Base-by-base conservation (phyloP, 495 filamentous ascomycete species). In the Penicillium coprophilum region DNA sequence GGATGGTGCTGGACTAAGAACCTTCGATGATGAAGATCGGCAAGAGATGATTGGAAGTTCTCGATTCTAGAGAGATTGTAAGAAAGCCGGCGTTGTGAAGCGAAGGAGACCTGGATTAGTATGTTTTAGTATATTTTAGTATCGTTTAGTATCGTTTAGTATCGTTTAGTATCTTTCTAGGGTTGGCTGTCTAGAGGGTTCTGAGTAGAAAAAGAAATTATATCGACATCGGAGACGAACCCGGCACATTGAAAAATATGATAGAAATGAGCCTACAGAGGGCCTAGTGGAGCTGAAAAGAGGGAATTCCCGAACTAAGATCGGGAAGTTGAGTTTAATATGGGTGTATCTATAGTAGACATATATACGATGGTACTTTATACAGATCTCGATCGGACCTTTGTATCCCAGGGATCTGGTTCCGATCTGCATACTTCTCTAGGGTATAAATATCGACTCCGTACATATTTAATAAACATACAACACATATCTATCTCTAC, bases 401-500 rank as follows among this genome's bases (percentile, higher is more conserved):
- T 43, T 56, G 56, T 53, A 63, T 61, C 56, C 60, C 56, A 63
- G 56, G 30, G 15, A 34, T 47, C 52, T 28, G 58, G 58, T 48
- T 56, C 52, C 51, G 59, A 61, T 58, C 51, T 54, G 32, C 49
- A 51, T 51, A 31, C n/a, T 46, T 9, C 15, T 20, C 1, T 32
- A 38, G 34, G 3, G 34, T 38, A 36, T 38, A 24, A 27, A 27
- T 27, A 36, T 36, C 12, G n/a, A n/a, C n/a, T n/a, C n/a, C n/a
- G n/a, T n/a, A n/a, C n/a, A n/a, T n/a, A n/a, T n/a, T n/a, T n/a
- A n/a, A n/a, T n/a, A n/a, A n/a, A n/a, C n/a, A n/a, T n/a, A n/a
- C n/a, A n/a, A n/a, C n/a, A n/a, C n/a, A n/a, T n/a, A n/a, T n/a
- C n/a, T n/a, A n/a, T n/a, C n/a, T n/a, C n/a, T n/a, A n/a, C n/a